Conservation (phyloP, 1,284 basidiomycete genomes). For the Crucibulum parvulum region DNA sequence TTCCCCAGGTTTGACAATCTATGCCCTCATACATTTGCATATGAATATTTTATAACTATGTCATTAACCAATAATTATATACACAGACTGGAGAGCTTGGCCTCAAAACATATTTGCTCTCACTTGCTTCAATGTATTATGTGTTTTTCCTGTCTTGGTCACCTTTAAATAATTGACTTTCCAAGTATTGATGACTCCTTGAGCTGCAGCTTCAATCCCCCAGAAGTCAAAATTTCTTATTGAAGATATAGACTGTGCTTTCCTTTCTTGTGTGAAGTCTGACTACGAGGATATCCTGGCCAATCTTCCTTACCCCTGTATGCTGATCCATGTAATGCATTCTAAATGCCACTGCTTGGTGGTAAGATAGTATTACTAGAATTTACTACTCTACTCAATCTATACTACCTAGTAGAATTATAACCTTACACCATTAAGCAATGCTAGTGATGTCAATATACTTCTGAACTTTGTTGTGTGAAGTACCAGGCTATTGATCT, state of each 20-base stretch:
- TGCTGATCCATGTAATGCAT: constrained; percentile 8
- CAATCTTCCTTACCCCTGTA: constrained; percentile 1
- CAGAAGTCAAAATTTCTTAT: constrained; percentile 57
- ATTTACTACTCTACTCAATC: too few species aligned
- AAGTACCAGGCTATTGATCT: too few species aligned
- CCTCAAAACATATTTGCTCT: constrained; percentile 59
- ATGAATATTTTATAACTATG: too few species aligned
- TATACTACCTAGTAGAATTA: too few species aligned
- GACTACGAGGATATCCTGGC: constrained; percentile 25
- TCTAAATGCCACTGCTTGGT: constrained; percentile 24
- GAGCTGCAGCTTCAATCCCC: constrained; percentile 51
- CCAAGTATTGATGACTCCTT: constrained; percentile 54
- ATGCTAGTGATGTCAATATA: too few species aligned
- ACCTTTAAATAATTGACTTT: background rate
- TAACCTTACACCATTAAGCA: too few species aligned
- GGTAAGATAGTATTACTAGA: constrained; percentile 36
- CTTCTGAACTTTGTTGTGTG: too few species aligned
- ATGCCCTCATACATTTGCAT: constrained; percentile 49
- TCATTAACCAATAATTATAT: background rate
- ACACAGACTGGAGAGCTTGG: constrained; percentile 59
- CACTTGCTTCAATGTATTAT: constrained; percentile 55
- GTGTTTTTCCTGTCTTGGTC: constrained; percentile 15
- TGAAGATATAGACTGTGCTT: constrained; percentile 65
- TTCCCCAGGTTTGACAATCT: constrained; percentile 58
- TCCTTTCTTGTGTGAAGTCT: constrained; percentile 50